These are phyloP conservation scores for Byssothecium circinans DNA, from an alignment of 2,329 filamentous ascomycete species.

Conservation along the genomic window DNA sequence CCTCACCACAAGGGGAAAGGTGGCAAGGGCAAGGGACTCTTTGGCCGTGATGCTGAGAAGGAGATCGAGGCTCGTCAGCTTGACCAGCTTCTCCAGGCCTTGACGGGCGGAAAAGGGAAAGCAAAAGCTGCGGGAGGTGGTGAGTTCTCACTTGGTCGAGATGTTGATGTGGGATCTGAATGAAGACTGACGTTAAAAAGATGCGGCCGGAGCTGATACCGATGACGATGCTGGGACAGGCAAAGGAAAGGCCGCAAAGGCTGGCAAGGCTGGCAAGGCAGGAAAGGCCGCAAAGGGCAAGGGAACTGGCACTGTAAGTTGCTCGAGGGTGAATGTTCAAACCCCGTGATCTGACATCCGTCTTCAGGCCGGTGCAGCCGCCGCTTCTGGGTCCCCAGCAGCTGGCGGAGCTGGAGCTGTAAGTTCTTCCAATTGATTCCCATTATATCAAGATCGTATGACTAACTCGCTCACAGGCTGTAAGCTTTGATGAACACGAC, in stretches of 20 bases:
- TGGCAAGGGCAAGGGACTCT: too few species aligned
- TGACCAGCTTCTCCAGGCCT: constrained; percentile 18
- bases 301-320: constrained; percentile 6
- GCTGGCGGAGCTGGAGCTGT: constrained; percentile 1
- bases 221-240: constrained; percentile 1
- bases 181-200: too few species aligned
- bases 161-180: too few species aligned
- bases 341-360: too few species aligned
- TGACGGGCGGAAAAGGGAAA: constrained; percentile 22
- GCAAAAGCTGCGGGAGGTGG: constrained; percentile 6
- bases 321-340: neutral
- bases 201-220: constrained; percentile 4
- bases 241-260: constrained; percentile 9
- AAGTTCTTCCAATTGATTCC: too few species aligned
- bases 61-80: constrained; percentile 24
- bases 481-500: too few species aligned
- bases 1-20: too few species aligned
- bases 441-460: too few species aligned
- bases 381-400: neutral
- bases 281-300: neutral
- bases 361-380: too few species aligned
- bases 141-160: neutral
- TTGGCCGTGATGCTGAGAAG: too few species aligned
- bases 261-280: constrained; percentile 2
- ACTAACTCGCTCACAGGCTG: too few species aligned